Evolutionary conservation across 2,329 filamentous ascomycete species (phyloP), one percentile per base, ranked within the genome.

Genomic region (Dryadomyces sulphureus): DNA sequence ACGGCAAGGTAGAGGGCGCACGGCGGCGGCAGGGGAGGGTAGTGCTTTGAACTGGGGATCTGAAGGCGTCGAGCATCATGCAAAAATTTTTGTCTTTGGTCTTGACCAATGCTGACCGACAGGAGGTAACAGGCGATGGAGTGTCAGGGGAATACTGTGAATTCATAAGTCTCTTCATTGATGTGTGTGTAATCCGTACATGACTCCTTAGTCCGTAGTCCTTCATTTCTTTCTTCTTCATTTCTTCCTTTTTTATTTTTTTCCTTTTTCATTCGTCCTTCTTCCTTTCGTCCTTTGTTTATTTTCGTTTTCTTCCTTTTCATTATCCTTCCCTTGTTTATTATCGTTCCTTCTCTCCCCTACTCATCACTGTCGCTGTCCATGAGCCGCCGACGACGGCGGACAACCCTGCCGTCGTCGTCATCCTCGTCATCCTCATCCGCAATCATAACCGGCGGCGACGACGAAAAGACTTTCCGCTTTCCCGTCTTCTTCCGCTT

Each of bases 1-100:
- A 49, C 45, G n/a, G n/a, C n/a, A n/a, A 3, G 17, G 46, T 24
- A 17, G 54, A 50, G 48, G 50, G 50, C 39, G 48, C 8, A 43
- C 16, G 17, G 34, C 17, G 34, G 58, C 55, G 58, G 56, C 40
- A 38, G 27, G 45, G 58, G 59, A 54, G 54, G 56, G 62, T 63
- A 47, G 54, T 64, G 62, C 61, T 64, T 62, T 60, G 48, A 63
- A 60, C 45, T 52, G 59, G 62, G 62, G 60, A 36, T 25, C 12
- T 24, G 9, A 30, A 11, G n/a, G n/a, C n/a, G n/a, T n/a, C n/a
- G n/a, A n/a, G n/a, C n/a, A n/a, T n/a, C n/a, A n/a, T n/a, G n/a
- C n/a, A n/a, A n/a, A n/a, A n/a, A n/a, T n/a, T n/a, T n/a, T n/a
- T n/a, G n/a, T 12, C 12, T 12, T 30, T 30, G 25, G 25, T 7